Conservation (phyloP, 805 yeast species). For the Wickerhamiella vanderwaltii region DNA sequence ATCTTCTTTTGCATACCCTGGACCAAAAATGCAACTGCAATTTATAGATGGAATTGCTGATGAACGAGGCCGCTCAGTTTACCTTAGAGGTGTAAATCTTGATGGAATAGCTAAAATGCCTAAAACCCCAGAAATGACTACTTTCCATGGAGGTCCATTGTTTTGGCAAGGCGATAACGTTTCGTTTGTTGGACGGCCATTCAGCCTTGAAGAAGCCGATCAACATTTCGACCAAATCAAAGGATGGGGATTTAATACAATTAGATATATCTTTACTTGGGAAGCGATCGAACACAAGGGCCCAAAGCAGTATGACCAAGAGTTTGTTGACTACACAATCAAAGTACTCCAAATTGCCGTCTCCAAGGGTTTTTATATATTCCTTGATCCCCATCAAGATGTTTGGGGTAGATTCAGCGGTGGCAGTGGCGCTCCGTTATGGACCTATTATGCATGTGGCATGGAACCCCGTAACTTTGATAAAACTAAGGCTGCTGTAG, state of each 20-base stretch:
- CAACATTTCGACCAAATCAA: constrained; percentile 58
- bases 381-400: constrained; percentile 86
- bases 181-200: constrained; percentile 75
- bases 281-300: constrained; percentile 85
- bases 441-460: constrained; percentile 88
- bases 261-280: constrained; percentile 75
- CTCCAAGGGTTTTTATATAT: constrained; percentile 56
- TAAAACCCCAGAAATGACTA: constrained; percentile 33
- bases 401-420: constrained; percentile 85
- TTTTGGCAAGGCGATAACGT: constrained; percentile 64
- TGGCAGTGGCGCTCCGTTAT: constrained; percentile 87
- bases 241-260: constrained; percentile 68
- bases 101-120: constrained; percentile 71
- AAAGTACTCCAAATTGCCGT: constrained; percentile 46
- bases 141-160: constrained; percentile 22
- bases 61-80: constrained; percentile 43
- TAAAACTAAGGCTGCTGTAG: constrained; percentile 59
- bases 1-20: not conserved
- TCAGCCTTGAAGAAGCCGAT: constrained; percentile 60
- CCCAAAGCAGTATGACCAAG: constrained; percentile 72
- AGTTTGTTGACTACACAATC: constrained; percentile 57
- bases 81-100: constrained; percentile 67
- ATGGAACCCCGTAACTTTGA: constrained; percentile 59
- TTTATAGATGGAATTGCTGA: constrained; percentile 5
- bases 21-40: constrained; percentile 6